Percentiles rank a stretch among this genome's conserved stretches.
phyloP scores from a whole-genome alignment of 306 rosid species.

The Potentilla sterilis region DNA sequence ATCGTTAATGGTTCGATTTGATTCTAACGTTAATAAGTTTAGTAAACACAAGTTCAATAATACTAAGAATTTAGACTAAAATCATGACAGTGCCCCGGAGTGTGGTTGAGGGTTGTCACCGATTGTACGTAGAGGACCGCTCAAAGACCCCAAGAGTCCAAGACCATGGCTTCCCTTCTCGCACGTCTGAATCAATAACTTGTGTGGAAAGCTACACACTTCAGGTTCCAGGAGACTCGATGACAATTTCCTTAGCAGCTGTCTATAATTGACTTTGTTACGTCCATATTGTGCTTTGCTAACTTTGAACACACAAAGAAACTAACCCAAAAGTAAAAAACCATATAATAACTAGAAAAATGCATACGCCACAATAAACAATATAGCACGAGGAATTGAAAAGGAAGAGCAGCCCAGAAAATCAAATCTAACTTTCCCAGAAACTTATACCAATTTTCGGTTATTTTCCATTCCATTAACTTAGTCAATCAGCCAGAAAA shows the following conservation, averaged over 20 bases:
- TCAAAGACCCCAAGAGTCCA: background rate
- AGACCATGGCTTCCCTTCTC: slow-evolving; percentile 2
- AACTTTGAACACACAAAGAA: background rate
- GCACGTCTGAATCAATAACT: background rate
- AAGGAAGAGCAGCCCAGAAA: background rate
- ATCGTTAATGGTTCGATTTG: too few species aligned
- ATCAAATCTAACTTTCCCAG: background rate
- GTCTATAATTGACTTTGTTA: background rate
- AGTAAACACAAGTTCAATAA: too few species aligned
- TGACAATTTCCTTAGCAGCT: background rate
- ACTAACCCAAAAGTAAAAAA: background rate
- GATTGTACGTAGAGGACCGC: background rate
- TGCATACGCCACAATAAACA: background rate
- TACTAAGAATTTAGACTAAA: background rate
- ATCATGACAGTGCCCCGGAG: background rate
- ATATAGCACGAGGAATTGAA: background rate
- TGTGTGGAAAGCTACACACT: background rate
- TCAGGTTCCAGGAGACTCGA: background rate
- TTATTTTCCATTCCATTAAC: slow-evolving; percentile 7
- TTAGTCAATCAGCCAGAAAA: background rate
- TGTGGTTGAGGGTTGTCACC: background rate
- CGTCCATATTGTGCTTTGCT: background rate
- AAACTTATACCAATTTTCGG: slow-evolving; percentile 26
- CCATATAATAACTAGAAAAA: background rate
- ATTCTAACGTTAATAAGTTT: too few species aligned